These are phyloP conservation scores for Eleusine indica DNA, from an alignment of 176 grass and related monocot species.

Conservation along the genomic window DNA sequence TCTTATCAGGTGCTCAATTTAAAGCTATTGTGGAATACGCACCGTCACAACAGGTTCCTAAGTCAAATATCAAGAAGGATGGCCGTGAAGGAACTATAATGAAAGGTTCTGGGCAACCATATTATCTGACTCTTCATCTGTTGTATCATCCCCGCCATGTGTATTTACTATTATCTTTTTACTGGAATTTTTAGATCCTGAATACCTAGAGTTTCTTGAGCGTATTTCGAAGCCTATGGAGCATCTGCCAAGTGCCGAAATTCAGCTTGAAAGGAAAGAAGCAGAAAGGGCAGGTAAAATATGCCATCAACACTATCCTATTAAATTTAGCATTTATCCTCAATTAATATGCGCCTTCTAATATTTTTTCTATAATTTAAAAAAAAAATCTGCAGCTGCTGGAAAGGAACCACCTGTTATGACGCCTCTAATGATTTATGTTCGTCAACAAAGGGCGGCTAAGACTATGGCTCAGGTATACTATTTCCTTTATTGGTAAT, in stretches of 20 bases:
- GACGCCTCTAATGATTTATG: constrained; percentile 88
- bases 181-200: constrained; percentile 68
- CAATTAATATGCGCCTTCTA: constrained; percentile 13
- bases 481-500: not conserved
- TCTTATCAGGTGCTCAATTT: constrained; percentile 82
- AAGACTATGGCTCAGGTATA: constrained; percentile 79
- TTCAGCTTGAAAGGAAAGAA: constrained; percentile 99
- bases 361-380: constrained; percentile 28
- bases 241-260: constrained; percentile 96
- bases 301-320: constrained; percentile 13
- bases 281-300: constrained; percentile 89
- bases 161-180: constrained; percentile 19
- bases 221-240: constrained; percentile 82
- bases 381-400: constrained; percentile 54
- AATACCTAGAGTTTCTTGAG: constrained; percentile 92
- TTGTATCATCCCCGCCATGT: constrained; percentile 10
- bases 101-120: constrained; percentile 59
- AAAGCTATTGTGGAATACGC: constrained; percentile 95
- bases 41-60: constrained; percentile 82
- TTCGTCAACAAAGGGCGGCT: constrained; percentile 91
- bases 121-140: not conserved
- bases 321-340: constrained; percentile 4
- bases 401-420: constrained; percentile 84
- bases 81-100: constrained; percentile 82
- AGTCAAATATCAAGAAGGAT: constrained; percentile 80